Evolutionary conservation across 2,329 filamentous ascomycete species (phyloP), one percentile per base, ranked within the genome.

Genomic region (Penicillium digitatum): DNA sequence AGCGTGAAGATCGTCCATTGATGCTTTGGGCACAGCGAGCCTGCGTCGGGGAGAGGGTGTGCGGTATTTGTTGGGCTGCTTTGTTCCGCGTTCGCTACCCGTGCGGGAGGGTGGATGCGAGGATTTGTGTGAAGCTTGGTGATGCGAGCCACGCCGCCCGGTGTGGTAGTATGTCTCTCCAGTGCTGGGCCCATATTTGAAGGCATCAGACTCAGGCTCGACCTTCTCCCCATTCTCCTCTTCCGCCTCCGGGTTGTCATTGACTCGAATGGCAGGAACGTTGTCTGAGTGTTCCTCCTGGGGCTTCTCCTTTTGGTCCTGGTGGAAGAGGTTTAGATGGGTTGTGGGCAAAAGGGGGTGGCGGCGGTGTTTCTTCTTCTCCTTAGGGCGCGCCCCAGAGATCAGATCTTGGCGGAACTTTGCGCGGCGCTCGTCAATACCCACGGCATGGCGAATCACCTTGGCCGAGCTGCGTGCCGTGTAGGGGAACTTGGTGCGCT

Each of bases 401-500:
- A 84, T 79, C 6, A 84, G 67, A 62, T 83, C 81, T 61, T 82
- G 80, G 31, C 81, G 73, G 58, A 84, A 84, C 60, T 84, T 84
- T 26, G 81, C 81, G 35, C 82, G 74, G 11, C 81, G 75, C 64
- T 84, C 82, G 57, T 83, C 81, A 52, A 84, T 83, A 1, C 79
- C 75, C 0, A 83, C 81, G 1, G 81, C 81, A 63, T 83, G 82
- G 8, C 82, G 75, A 54, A 84, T 82, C 2, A 82, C 74, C 48
- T 73, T 77, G 5, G 81, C 81, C 3, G 80, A 79, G 60, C 78
- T 81, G 53, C 78, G 75, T 20, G 81, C 80, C 0, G 80, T 82
- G 50, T 76, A 76, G 0, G 88, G 88, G 39, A 90, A 90, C 67
- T 87, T 90, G 66, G 82, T 89, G 35, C 89, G 82, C 66, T 89